Evolutionary conservation across 768 basidiomycete genomes (phyloP), one percentile per base, ranked within the genome.

Genomic region (Panaeolus cyanescens): DNA sequence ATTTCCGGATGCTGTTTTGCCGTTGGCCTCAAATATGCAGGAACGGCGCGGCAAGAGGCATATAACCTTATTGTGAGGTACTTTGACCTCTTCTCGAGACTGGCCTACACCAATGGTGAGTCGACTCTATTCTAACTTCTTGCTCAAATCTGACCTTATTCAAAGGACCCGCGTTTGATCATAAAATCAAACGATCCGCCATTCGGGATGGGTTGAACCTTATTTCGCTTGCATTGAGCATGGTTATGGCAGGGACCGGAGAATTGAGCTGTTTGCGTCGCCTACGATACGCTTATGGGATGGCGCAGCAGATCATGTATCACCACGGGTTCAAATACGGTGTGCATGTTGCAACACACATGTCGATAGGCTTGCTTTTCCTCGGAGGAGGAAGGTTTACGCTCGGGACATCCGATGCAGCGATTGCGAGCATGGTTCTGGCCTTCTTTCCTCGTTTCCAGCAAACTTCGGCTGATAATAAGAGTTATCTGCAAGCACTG

Each of bases 191-290:
- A 68, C 88, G 95, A 2, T 88, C 91, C 5, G 90, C 94, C 3
- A 85, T 96, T 22, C 84, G 95, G 12, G 93, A 95, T 67, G 93
- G 93, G 3, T 79, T 98, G 33, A 96, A 92, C 69, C 77, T 96
- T 37, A 90, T 99, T 58, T 91, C 93, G 0, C 82, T 97, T 33
- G 82, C 95, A 1, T 76, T 97, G 32, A 88, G 92, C 69, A 91
- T 96, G 84, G 91, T 99, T 40, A 96, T 99, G 93, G 95, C 96
- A 1, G 97, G 97, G 9, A 96, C 95, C 0, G 97, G 97, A 3
- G 95, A 99, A 72, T 85, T 98, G 55, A 91, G 90, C 59, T 93
- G 92, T 65, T 79, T 99, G 17, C 86, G 93, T 19, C 85, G 95
- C 20, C 81, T 99, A 12, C 85, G 97, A 19, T 91, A 93, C 72